phyloP scores from a whole-genome alignment of 2,329 filamentous ascomycete species.

The Stachybotrys chlorohalonatus region DNA sequence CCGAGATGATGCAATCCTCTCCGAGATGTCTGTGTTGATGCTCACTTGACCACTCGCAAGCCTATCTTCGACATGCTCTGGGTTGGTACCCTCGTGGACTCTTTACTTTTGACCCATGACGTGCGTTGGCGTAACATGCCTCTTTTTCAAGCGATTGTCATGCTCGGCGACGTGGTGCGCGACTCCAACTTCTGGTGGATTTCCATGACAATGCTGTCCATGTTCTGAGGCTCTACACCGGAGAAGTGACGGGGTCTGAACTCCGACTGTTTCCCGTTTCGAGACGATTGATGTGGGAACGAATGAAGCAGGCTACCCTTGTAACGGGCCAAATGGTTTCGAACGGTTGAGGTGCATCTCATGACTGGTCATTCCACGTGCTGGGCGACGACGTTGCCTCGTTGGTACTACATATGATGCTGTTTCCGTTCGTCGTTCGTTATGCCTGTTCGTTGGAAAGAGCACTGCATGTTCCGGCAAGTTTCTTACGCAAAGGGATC shows the following conservation, averaged over 20 bases:
- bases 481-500: background rate
- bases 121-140: background rate
- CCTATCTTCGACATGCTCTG: background rate
- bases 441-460: background rate
- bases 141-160: background rate
- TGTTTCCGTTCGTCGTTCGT: background rate
- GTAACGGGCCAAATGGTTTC: too few relatives aligned
- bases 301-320: too few relatives aligned
- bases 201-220: conserved; percentile 9
- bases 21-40: background rate
- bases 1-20: background rate
- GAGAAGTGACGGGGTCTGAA: background rate
- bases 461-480: background rate
- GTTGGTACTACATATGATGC: background rate
- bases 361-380: background rate
- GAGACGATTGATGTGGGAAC: too few relatives aligned
- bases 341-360: background rate
- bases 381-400: background rate
- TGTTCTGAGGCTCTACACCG: conserved; percentile 7
- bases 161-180: conserved; percentile 2
- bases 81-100: background rate
- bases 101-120: background rate
- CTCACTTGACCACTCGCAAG: background rate
- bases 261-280: too few relatives aligned
- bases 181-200: conserved; percentile 17